Conservation (phyloP, 2,329 filamentous ascomycete genomes). For the Scytalidium sp. region DNA sequence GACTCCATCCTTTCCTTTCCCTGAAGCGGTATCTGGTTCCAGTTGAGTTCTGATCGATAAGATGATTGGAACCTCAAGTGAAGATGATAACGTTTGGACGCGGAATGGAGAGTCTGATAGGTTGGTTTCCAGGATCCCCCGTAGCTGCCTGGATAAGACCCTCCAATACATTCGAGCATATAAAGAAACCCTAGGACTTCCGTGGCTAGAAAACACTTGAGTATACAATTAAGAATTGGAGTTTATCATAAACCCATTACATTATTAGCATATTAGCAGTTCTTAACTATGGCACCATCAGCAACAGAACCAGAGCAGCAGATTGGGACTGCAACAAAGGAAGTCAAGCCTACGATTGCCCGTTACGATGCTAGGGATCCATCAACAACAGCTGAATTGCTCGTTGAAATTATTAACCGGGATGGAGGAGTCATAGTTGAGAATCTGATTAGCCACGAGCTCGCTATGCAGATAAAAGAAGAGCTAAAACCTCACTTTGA, state of each 20-base stretch:
- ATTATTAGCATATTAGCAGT: no score
- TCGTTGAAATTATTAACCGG: slow-evolving; percentile 13
- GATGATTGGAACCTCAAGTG: neutral
- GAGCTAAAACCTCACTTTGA: slow-evolving; percentile 37
- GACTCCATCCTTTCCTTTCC: neutral
- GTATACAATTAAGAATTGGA: neutral
- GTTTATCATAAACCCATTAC: neutral
- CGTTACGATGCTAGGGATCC: slow-evolving; percentile 6
- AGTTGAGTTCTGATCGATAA: neutral
- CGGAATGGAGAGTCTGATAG: neutral
- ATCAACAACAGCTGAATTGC: neutral
- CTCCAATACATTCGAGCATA: neutral
- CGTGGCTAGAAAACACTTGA: no score
- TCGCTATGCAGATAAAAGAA: slow-evolving; percentile 31
- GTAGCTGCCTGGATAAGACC: no score
- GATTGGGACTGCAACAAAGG: neutral
- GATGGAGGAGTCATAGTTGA: slow-evolving; percentile 36
- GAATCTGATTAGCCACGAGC: slow-evolving; percentile 28
- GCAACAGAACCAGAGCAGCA: neutral
- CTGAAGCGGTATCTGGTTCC: neutral
- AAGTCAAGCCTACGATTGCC: neutral
- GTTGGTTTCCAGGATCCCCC: no score
- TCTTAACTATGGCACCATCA: neutral
- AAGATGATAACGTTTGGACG: neutral
- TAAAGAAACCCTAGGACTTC: neutral